Evolutionary conservation across 2,329 filamentous ascomycete genomes (phyloP), one percentile per base, ranked within the genome.

Genomic region (Blastomyces percursus): DNA sequence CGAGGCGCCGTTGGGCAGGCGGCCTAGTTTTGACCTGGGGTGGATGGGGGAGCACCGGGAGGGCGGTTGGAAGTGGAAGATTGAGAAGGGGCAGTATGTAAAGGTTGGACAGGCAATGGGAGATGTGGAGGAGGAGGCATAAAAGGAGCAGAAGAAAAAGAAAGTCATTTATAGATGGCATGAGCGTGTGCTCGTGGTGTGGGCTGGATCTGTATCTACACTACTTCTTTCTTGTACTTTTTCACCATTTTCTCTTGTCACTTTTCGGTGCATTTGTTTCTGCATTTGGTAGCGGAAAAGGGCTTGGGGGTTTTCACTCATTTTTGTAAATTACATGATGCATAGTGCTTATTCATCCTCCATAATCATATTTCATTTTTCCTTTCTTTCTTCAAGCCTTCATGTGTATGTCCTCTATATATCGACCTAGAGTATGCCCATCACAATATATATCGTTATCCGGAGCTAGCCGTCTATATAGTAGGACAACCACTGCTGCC

Each of bases 91-190:
- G 0, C 89, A 93, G 78, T 89, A 82, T 69, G 85, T 99, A 65
- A 91, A 91, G 78, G 88, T 97, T 78, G 94, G 94, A 2, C 83
- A 99, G 78, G 86, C 88, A 8, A 74, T 99, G 64, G 94, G 93
- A 0, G 86, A 82, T 71, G 87, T 96, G 12, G 42, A 44, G 24
- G 42, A 44, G 24, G 4, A 57, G n/a, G 51, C 12, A 24, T 56
- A 35, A 54, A 54, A 44, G 40, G 19, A 44, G 14, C 16, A 7
- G 11, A 14, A 24, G 21, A 24, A 12, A 27, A 24, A 27, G 1
- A 24, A 50, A 12, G 9, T 9, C 11, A 27, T 30, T 24, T 44
- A 42, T 24, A 27, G 38, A 46, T 59, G n/a, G 38, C 38, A 27
- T 42, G 42, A n/a, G 38, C 2, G 11, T 19, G 19, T 42, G 9